Evolutionary conservation across 1,284 basidiomycete species (phyloP).

Genomic region (Phellopilus nigrolimitatus): DNA sequence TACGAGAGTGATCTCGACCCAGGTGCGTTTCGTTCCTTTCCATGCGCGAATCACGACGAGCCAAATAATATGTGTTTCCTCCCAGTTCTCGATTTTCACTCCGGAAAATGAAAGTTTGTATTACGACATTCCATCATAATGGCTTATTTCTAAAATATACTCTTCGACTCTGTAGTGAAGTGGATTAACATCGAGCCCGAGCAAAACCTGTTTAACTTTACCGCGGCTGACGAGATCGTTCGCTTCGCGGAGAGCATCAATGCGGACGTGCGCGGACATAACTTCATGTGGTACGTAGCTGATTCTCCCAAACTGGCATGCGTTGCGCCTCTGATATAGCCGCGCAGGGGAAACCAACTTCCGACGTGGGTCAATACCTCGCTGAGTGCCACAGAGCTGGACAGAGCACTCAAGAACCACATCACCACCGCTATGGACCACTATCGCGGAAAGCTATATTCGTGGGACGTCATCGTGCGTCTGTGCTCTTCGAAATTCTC

Average conservation of each 20-base stretch:
- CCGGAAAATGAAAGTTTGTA: constrained; percentile 20
- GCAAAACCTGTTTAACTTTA: constrained; percentile 17
- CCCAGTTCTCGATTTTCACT: constrained; percentile 19
- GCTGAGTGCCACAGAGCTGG: constrained; percentile 15
- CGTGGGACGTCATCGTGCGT: constrained; percentile 18
- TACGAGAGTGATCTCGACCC: constrained; percentile 16
- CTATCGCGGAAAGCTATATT: constrained; percentile 17
- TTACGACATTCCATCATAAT: not conserved
- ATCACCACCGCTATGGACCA: constrained; percentile 19
- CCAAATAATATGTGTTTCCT: no score
- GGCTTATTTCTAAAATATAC: not conserved
- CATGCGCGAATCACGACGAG: no score
- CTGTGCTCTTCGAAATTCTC: not conserved
- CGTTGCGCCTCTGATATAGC: not conserved
- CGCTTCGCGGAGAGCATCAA: constrained; percentile 18
- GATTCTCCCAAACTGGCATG: not conserved
- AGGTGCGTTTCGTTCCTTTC: constrained; percentile 8
- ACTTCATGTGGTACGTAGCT: constrained; percentile 12
- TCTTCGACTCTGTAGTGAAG: constrained; percentile 13
- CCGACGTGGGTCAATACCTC: constrained; percentile 18
- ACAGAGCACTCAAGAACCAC: constrained; percentile 17
- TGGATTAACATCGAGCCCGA: constrained; percentile 18
- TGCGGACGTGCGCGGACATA: constrained; percentile 17
- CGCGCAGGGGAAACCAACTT: constrained; percentile 18
- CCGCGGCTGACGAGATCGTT: constrained; percentile 18